Percentiles rank a stretch among this genome's conserved stretches.
Conservation (phyloP, 73 alveolate genomes). For the Paramecium bursaria region DNA sequence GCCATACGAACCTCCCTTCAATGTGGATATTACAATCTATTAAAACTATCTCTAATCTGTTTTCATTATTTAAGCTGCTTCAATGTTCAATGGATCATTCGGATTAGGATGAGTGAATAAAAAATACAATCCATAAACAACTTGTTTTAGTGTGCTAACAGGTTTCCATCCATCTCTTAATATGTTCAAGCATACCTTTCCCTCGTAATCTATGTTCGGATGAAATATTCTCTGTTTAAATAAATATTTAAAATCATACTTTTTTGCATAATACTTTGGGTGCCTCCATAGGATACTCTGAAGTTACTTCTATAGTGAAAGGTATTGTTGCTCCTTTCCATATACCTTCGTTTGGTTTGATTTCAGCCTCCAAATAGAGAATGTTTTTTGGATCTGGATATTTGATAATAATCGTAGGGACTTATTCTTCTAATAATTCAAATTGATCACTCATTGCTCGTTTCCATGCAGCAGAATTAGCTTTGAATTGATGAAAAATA, state of each 20-base stretch:
- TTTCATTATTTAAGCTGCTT: constrained; percentile 82
- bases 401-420: not conserved
- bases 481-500: not conserved
- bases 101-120: constrained; percentile 95
- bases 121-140: constrained; percentile 85
- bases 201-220: constrained; percentile 94
- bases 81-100: constrained; percentile 93
- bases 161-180: constrained; percentile 98
- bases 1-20: constrained; percentile 63
- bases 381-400: constrained; percentile 26
- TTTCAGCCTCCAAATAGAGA: constrained; percentile 54
- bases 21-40: constrained; percentile 45
- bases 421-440: constrained; percentile 41
- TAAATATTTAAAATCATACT: not conserved
- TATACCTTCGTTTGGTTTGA: constrained; percentile 63
- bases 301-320: constrained; percentile 85
- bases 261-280: constrained; percentile 96
- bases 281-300: constrained; percentile 92
- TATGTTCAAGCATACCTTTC: constrained; percentile 94
- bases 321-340: constrained; percentile 92
- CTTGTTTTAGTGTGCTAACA: constrained; percentile 83
- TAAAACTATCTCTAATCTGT: constrained; percentile 49
- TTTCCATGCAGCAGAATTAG: constrained; percentile 26
- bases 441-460: constrained; percentile 34
- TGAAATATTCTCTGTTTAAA: constrained; percentile 84